These are phyloP conservation scores for Streptanthus diversifolius DNA, from an alignment of 345 rosid species.

Conservation along the genomic window DNA sequence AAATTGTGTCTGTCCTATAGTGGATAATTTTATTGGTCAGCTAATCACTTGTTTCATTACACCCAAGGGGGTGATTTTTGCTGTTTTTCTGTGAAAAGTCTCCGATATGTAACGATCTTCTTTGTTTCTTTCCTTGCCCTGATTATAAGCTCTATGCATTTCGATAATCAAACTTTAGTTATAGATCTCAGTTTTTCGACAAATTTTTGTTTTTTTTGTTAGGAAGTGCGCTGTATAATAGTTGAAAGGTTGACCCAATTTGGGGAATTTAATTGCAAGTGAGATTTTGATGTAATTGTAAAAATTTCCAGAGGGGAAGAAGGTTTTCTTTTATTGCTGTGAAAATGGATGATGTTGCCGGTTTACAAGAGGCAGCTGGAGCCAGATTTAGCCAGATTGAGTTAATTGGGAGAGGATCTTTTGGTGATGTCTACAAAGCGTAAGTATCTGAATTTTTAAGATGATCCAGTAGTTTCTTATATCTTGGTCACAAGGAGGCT, in stretches of 20 bases:
- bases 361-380: slow-evolving; percentile 76
- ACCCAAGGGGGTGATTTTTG: too few relatives aligned
- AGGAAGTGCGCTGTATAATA: neutral
- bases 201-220: slow-evolving; percentile 1
- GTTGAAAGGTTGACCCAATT: slow-evolving; percentile 37
- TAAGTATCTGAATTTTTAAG: too few relatives aligned
- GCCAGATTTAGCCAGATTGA: slow-evolving; percentile 73
- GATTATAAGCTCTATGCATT: slow-evolving; percentile 27
- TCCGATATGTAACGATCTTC: neutral
- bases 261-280: slow-evolving; percentile 4
- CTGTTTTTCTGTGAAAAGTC: neutral
- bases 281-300: neutral
- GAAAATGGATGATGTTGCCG: slow-evolving; percentile 75
- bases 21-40: slow-evolving; percentile 36
- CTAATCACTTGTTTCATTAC: too few relatives aligned
- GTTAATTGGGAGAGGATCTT: slow-evolving; percentile 94
- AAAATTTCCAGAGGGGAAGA: slow-evolving; percentile 22
- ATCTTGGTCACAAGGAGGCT: neutral
- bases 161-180: neutral
- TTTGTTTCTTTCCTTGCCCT: slow-evolving; percentile 30
- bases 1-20: slow-evolving; percentile 22
- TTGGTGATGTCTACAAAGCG: slow-evolving; percentile 98
- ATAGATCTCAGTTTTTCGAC: slow-evolving; percentile 18
- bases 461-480: neutral
- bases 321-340: too few relatives aligned